Evolutionary conservation across 305 asterid genomes (phyloP).

Genomic region (Coffea humblotiana): DNA sequence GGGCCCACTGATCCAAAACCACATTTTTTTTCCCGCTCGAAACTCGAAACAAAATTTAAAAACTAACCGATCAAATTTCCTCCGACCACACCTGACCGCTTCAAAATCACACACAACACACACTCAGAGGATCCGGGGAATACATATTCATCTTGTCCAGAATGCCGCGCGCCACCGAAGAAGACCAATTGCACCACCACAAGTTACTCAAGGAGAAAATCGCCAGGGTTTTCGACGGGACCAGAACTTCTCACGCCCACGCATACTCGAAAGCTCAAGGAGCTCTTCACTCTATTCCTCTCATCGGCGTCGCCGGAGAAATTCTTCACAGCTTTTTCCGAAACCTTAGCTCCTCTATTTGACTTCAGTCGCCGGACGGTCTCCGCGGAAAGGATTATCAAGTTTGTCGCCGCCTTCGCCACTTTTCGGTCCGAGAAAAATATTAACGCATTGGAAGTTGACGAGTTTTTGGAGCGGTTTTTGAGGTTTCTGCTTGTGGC

Average conservation of each 20-base stretch:
- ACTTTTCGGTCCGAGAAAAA: slow-evolving; percentile 34
- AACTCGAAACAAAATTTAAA: slow-evolving; percentile 17
- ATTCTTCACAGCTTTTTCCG: slow-evolving; percentile 55
- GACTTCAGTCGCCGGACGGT: slow-evolving; percentile 62
- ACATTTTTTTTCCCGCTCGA: slow-evolving; percentile 26
- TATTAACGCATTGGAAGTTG: slow-evolving; percentile 28
- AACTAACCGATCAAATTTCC: background rate
- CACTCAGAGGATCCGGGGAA: background rate
- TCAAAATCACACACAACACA: background rate
- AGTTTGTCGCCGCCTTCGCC: slow-evolving; percentile 59
- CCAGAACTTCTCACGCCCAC: slow-evolving; percentile 64
- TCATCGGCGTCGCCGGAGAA: slow-evolving; percentile 35
- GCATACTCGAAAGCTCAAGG: slow-evolving; percentile 76
- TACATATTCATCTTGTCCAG: background rate
- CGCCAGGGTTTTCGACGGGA: slow-evolving; percentile 57
- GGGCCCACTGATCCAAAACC: background rate
- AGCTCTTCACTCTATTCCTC: slow-evolving; percentile 53
- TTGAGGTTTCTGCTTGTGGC: slow-evolving; percentile 65
- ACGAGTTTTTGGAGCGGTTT: slow-evolving; percentile 61
- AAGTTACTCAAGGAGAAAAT: slow-evolving; percentile 38
- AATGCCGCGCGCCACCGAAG: slow-evolving; percentile 40
- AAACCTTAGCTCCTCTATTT: slow-evolving; percentile 61
- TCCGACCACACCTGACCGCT: background rate
- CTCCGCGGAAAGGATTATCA: slow-evolving; percentile 63
- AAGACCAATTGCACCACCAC: slow-evolving; percentile 31